These are phyloP conservation scores for Phialocephala subalpina DNA, from an alignment of 2,329 filamentous ascomycete species.

Conservation along the genomic window DNA sequence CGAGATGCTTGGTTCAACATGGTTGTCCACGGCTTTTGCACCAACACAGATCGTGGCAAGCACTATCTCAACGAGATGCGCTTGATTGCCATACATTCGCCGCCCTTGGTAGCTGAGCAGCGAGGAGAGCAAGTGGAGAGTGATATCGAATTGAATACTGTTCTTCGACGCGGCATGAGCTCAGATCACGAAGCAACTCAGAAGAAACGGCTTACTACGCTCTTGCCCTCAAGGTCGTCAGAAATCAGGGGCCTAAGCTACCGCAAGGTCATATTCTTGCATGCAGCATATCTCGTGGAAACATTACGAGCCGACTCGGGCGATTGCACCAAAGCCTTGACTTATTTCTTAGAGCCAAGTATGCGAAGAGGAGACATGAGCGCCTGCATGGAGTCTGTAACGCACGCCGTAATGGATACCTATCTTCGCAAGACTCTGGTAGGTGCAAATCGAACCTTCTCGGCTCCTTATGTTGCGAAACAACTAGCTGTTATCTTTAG, in stretches of 20 bases:
- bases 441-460: slow-evolving; percentile 78
- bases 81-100: slow-evolving; percentile 85
- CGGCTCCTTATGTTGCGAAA: slow-evolving; percentile 88
- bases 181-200: slow-evolving; percentile 80
- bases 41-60: slow-evolving; percentile 76
- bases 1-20: slow-evolving; percentile 99
- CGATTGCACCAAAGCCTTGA: slow-evolving; percentile 87
- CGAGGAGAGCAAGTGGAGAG: slow-evolving; percentile 91
- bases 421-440: slow-evolving; percentile 81
- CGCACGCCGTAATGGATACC: slow-evolving; percentile 74
- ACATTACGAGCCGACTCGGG: slow-evolving; percentile 85
- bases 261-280: slow-evolving; percentile 89
- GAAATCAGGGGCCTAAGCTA: slow-evolving; percentile 88
- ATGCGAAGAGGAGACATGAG: slow-evolving; percentile 71
- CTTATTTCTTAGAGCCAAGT: slow-evolving; percentile 94
- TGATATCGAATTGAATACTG: slow-evolving; percentile 95
- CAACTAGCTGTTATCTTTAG: slow-evolving; percentile 88
- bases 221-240: slow-evolving; percentile 78
- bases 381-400: slow-evolving; percentile 70
- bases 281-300: slow-evolving; percentile 89
- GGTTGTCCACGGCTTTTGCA: slow-evolving; percentile 88
- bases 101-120: slow-evolving; percentile 86
- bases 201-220: slow-evolving; percentile 77
- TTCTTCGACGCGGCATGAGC: slow-evolving; percentile 86
- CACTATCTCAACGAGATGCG: slow-evolving; percentile 80